A percentile compares a stretch with the other conserved stretches of the same genome.
Conservation (phyloP, 2,329 filamentous ascomycete species). For the Coniochaeta sp. region DNA sequence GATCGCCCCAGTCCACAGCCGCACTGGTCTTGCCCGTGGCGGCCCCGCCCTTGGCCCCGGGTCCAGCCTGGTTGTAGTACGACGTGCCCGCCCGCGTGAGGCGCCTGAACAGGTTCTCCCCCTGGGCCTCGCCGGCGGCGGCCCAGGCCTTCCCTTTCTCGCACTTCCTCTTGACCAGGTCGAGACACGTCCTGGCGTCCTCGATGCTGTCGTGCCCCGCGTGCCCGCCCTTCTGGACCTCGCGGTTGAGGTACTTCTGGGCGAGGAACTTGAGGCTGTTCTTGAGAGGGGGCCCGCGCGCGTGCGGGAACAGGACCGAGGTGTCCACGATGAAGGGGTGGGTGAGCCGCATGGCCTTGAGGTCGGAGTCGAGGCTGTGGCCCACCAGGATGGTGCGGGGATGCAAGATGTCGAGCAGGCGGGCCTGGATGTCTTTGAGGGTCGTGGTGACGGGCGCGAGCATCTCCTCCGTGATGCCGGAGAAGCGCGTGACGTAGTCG, state of each 20-base stretch:
- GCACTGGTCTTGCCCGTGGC: constrained; percentile 58
- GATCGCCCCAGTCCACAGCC: constrained; percentile 86
- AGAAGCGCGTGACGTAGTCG: constrained; percentile 87
- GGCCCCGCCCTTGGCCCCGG: constrained; percentile 46
- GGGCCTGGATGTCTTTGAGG: constrained; percentile 72
- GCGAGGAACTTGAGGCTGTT: constrained; percentile 84
- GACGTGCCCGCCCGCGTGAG: constrained; percentile 56
- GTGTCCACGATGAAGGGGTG: constrained; percentile 96
- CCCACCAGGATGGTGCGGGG: constrained; percentile 69
- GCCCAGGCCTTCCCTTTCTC: constrained; percentile 88
- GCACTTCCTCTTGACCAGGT: constrained; percentile 91
- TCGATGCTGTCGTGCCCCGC: constrained; percentile 87
- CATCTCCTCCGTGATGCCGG: constrained; percentile 84
- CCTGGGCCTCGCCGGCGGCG: constrained; percentile 65
- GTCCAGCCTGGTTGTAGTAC: constrained; percentile 54
- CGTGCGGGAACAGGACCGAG: constrained; percentile 81
- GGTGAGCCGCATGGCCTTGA: constrained; percentile 75
- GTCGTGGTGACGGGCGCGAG: constrained; percentile 78
- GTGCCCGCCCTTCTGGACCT: constrained; percentile 76
- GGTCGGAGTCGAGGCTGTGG: constrained; percentile 75
- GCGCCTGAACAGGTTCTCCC: constrained; percentile 85
- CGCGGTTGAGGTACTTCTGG: constrained; percentile 75
- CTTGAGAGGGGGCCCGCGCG: constrained; percentile 81
- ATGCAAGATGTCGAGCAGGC: constrained; percentile 64
- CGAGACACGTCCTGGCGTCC: constrained; percentile 83